Evolutionary conservation across 1,139 yeast genomes (phyloP), one percentile per base, ranked within the genome.

Genomic region (Pichia sp.): DNA sequence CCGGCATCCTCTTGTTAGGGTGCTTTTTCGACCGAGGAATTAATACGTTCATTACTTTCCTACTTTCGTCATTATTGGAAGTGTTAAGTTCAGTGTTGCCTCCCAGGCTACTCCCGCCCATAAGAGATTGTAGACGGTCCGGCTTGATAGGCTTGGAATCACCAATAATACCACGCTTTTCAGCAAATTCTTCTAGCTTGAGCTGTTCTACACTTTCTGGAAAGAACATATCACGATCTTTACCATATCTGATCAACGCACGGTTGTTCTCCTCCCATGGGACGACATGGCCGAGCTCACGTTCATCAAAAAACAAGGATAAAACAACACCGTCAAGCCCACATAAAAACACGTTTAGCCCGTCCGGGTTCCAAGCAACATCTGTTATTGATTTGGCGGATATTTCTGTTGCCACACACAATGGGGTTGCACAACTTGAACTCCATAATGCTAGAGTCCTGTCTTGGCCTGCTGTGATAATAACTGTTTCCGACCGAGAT

Each of bases 151-250:
- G 4, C 19, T 42, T 51, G 13, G 54, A 58, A 6, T 52, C 49
- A n/a, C 45, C 49, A 15, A 57, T 57, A 16, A 58, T 48, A 1
- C 54, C 55, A 30, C 54, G 32, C 16, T 54, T 54, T 6, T 59
- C 61, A 2, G 87, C 82, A 57, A 75, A 76, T 36, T 84, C 87
- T 64, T 90, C 97, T 42, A 92, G 72, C 7, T 73, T 68, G 55
- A 93, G 75, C 69, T 92, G 97, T 53, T 82, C 87, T 0, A 86
- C 80, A 67, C 95, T 85, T 64, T 93, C 98, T 0, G 97, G 96
- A 63, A 90, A 86, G 19, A 85, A 84, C 70, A 86, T 77, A 59
- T 90, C 97, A 57, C 92, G 78, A 60, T 89, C 96, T 2, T 89
- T 92, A 57, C 99, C 99, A 67, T 87, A 93, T 60, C 90, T 78